Evolutionary conservation across 495 filamentous ascomycete genomes (phyloP), one percentile per base, ranked within the genome.

Genomic region (Elasticomyces elasticus): DNA sequence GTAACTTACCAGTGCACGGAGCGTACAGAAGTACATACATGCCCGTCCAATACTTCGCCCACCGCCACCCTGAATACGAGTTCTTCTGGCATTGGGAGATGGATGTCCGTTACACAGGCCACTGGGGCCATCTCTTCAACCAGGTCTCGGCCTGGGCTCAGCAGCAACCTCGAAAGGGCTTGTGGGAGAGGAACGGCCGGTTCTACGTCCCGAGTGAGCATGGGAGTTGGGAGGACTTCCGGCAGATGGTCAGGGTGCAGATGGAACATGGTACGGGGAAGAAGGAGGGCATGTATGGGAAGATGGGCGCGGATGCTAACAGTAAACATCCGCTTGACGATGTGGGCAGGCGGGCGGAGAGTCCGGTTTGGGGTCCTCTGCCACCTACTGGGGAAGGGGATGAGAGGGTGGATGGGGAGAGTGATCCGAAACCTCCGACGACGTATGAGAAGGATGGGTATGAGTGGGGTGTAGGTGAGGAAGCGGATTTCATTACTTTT

Each of bases 61-160:
- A 87, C 59, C 78, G 81, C 37, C 92, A 98, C 66, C 86, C 87
- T 0, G 90, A 96, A 64, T 98, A 92, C 64, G 94, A 97, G 53
- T 87, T 83, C 69, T 86, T 91, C 69, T 98, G 92, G 92, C 89
- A 98, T 63, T 96, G 90, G 89, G 92, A 98, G 69, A 94, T 97
- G 84, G 92, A 98, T 64, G 81, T 88, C 31, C 83, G 92, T 2
- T 95, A 95, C 67, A 95, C 85, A 0, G 94, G 92, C n/a, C 90
- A 98, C 68, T 94, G 84, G 76, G 92, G 94, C 67, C 84, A 95
- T 59, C 73, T 97, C 23, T 86, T 97, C 64, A 62, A 70, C 92
- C 35, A 73, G 74, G 38, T 68, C 64, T 25, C n/a, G n/a, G n/a
- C n/a, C n/a, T 98, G 88, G 89, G 81, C 91, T 3, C 81, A 78